Base-by-base conservation (phyloP, 1,284 basidiomycete species). In the Mycena sp. region DNA sequence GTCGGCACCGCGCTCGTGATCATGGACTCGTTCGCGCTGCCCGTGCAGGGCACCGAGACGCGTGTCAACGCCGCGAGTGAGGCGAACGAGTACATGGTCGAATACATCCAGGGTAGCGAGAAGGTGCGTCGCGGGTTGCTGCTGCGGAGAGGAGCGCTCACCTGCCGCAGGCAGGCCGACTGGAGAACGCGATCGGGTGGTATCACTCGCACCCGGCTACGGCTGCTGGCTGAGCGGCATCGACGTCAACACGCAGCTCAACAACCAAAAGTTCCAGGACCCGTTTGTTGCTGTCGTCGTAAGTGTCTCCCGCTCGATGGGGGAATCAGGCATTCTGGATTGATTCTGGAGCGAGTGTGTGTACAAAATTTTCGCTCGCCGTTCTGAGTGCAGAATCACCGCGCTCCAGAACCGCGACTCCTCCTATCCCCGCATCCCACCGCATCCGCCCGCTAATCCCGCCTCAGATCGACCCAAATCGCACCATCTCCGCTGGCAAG, bases 201-300 rank as follows among this genome's bases (percentile, higher is more conserved):
- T 99, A 99, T 76, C 97, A 99, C 76, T 98, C 95, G 46, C 96
- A 98, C 80, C 96, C 96, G 96, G 96, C 14, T 98, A 98, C 73
- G 96, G 96, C 28, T 99, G 96, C 78, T 99, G 96, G 96, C 81
- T 98, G 12, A 97, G 95, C 10, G 96, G 96, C 29, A 98, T 98
- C 78, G 96, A 98, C 71, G 96, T 98, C 58, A 92, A 92, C 76
- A 99, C 97, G 0, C 97, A 99, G 76, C 86, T 93, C 80, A 96
- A 90, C 71, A 97, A 99, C 75, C 97, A 99, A 75, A 91, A 89
- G 72, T 96, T 89, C 80, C 92, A 94, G 74, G 97, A 99, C 77
- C 97, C 97, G 2, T 99, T 98, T 76, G 91, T 99, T 17, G 97
- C 98, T 6, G 93, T 99, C 26, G 97, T 99, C 50, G 94, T 35